Percentiles rank a stretch among this genome's conserved stretches.
Evolutionary conservation across 2,329 filamentous ascomycete species (phyloP).

Genomic region (Neonectria magnoliae): DNA sequence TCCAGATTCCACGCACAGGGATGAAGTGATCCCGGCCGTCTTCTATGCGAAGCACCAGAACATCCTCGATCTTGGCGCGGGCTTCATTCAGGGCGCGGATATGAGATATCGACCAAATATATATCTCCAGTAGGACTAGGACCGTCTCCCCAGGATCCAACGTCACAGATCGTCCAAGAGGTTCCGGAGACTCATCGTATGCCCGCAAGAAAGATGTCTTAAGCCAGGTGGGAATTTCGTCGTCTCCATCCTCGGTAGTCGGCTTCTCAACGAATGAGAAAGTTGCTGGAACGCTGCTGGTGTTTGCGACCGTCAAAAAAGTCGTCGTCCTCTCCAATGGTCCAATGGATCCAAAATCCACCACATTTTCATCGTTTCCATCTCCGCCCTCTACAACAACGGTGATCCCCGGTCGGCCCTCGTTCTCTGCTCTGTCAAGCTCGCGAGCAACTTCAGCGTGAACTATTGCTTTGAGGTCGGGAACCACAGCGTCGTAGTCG

Average conservation of each 20-base stretch:
- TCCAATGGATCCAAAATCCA: slow-evolving; percentile 81
- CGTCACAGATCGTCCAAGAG: slow-evolving; percentile 63
- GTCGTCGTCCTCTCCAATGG: slow-evolving; percentile 74
- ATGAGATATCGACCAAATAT: slow-evolving; percentile 70
- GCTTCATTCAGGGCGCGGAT: slow-evolving; percentile 78
- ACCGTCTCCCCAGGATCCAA: slow-evolving; percentile 88
- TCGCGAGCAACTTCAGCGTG: slow-evolving; percentile 89
- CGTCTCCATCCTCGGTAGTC: slow-evolving; percentile 55
- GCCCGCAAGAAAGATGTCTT: slow-evolving; percentile 68
- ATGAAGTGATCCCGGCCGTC: slow-evolving; percentile 93
- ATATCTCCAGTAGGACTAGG: slow-evolving; percentile 73
- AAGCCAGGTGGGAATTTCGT: slow-evolving; percentile 71
- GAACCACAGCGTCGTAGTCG: slow-evolving; percentile 86
- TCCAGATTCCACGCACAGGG: slow-evolving; percentile 80
- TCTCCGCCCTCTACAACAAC: slow-evolving; percentile 75
- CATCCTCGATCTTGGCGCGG: slow-evolving; percentile 76
- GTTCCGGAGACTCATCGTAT: slow-evolving; percentile 45
- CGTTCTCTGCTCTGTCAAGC: slow-evolving; percentile 91
- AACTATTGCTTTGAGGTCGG: slow-evolving; percentile 83
- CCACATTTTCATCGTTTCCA: slow-evolving; percentile 60
- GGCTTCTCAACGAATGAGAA: slow-evolving; percentile 84
- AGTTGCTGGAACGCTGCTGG: slow-evolving; percentile 80
- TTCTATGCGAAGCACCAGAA: slow-evolving; percentile 85
- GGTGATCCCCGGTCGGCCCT: slow-evolving; percentile 83
- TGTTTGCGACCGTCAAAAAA: slow-evolving; percentile 89